Evolutionary conservation across 345 rosid species (phyloP).

Genomic region (Acer negundo): DNA sequence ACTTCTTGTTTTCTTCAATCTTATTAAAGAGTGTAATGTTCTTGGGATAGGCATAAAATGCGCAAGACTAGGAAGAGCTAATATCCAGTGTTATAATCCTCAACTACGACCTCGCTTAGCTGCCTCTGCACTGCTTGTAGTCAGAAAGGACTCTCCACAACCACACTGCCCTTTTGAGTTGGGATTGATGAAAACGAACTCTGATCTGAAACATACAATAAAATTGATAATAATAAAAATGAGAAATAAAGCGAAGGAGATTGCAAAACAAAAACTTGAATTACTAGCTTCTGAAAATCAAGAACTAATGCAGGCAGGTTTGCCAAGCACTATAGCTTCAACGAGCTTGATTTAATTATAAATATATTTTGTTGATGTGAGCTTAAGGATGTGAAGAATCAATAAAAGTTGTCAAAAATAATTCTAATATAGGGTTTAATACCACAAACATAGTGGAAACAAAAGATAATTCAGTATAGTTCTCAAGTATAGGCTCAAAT

Average conservation of each 20-base stretch:
- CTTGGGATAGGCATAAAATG: background rate
- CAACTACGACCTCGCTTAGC: slow-evolving; percentile 31
- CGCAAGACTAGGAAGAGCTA: too few species aligned
- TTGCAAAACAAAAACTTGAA: background rate
- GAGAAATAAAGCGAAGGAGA: background rate
- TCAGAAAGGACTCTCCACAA: slow-evolving; percentile 92
- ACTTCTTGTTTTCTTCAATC: background rate
- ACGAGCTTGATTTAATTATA: background rate
- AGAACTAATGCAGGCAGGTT: background rate
- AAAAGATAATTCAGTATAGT: background rate
- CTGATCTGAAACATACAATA: slow-evolving; percentile 50
- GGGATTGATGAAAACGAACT: slow-evolving; percentile 82
- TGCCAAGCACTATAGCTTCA: background rate
- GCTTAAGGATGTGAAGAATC: background rate
- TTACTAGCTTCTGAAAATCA: background rate
- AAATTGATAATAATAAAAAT: background rate
- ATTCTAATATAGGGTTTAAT: background rate
- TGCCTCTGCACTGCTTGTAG: slow-evolving; percentile 43
- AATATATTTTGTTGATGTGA: background rate
- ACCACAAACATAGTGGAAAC: background rate
- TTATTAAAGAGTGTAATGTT: background rate
- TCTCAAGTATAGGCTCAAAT: background rate
- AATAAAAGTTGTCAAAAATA: background rate
- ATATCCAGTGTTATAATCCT: background rate
- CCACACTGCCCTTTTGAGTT: slow-evolving; percentile 93